Conservation (phyloP, 2,329 filamentous ascomycete genomes). For the Atkinsonella hypoxylon region DNA sequence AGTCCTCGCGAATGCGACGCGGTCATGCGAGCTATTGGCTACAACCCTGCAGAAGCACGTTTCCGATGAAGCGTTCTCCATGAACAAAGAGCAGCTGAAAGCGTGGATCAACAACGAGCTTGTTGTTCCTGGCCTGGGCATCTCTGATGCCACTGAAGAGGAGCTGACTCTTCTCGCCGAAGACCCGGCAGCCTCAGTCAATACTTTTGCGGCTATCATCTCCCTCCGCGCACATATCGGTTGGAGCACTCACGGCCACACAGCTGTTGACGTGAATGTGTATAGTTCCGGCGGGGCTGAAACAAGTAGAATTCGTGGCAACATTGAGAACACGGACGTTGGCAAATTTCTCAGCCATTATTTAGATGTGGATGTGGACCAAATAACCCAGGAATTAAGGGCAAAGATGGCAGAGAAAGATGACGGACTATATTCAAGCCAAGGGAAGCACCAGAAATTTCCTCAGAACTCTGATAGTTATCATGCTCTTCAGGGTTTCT, state of each 20-base stretch:
- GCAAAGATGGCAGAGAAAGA: slow-evolving; percentile 30
- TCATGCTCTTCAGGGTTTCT: not conserved
- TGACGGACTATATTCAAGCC: not conserved
- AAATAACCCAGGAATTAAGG: slow-evolving; percentile 64
- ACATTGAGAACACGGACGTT: slow-evolving; percentile 91
- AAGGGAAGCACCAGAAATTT: not conserved
- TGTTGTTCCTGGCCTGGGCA: slow-evolving; percentile 59
- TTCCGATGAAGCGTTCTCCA: slow-evolving; percentile 19
- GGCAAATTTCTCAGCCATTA: slow-evolving; percentile 72
- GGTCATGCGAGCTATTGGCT: slow-evolving; percentile 62
- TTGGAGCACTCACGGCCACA: slow-evolving; percentile 91
- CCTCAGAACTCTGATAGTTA: not conserved
- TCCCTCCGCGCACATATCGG: slow-evolving; percentile 80
- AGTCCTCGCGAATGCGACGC: slow-evolving; percentile 64
- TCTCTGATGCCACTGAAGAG: slow-evolving; percentile 56
- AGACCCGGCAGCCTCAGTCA: slow-evolving; percentile 39
- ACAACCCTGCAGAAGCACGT: slow-evolving; percentile 51
- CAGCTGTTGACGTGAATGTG: slow-evolving; percentile 90
- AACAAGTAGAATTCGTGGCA: slow-evolving; percentile 58
- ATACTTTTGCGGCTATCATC: slow-evolving; percentile 70
- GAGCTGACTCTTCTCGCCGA: slow-evolving; percentile 59
- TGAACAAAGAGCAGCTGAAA: slow-evolving; percentile 31
- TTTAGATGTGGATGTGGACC: slow-evolving; percentile 65
- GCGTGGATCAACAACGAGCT: slow-evolving; percentile 58
- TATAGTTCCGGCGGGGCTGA: slow-evolving; percentile 65